Conservation (phyloP, 352 stramenopile genomes). For the Pythium aphanidermatum region DNA sequence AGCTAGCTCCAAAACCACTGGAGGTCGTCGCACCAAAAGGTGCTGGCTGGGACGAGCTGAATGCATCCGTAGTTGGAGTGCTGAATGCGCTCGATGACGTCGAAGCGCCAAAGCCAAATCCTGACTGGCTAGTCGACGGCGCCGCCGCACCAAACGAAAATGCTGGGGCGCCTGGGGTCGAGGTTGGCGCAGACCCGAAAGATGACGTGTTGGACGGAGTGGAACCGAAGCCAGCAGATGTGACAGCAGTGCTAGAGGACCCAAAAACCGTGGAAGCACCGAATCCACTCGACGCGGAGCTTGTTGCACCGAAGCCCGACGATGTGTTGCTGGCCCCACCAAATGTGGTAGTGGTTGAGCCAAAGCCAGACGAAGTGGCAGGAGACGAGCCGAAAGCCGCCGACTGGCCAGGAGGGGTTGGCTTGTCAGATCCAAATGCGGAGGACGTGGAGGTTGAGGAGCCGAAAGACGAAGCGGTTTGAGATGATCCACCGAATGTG, state of each 20-base stretch:
- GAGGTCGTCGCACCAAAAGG: constrained; percentile 15
- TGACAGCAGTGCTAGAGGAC: neutral
- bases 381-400: constrained; percentile 19
- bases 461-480: constrained; percentile 9
- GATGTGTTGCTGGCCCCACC: no score
- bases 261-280: constrained; percentile 7
- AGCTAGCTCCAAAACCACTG: constrained; percentile 14
- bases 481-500: constrained; percentile 22
- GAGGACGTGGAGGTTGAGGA: constrained; percentile 3
- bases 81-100: constrained; percentile 18
- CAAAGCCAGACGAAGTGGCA: constrained; percentile 34
- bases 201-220: constrained; percentile 25
- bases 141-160: constrained; percentile 21
- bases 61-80: constrained; percentile 26
- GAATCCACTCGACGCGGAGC: constrained; percentile 26
- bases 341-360: constrained; percentile 20
- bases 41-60: constrained; percentile 23
- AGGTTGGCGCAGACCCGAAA: constrained; percentile 30
- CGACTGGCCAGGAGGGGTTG: no score
- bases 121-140: constrained; percentile 19
- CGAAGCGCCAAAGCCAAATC: constrained; percentile 14
- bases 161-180: constrained; percentile 19
- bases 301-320: constrained; percentile 23
- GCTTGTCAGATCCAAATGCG: neutral
- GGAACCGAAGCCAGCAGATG: constrained; percentile 27